These are phyloP conservation scores for Peronospora destructor DNA, from an alignment of 352 stramenopile species.

Conservation along the genomic window DNA sequence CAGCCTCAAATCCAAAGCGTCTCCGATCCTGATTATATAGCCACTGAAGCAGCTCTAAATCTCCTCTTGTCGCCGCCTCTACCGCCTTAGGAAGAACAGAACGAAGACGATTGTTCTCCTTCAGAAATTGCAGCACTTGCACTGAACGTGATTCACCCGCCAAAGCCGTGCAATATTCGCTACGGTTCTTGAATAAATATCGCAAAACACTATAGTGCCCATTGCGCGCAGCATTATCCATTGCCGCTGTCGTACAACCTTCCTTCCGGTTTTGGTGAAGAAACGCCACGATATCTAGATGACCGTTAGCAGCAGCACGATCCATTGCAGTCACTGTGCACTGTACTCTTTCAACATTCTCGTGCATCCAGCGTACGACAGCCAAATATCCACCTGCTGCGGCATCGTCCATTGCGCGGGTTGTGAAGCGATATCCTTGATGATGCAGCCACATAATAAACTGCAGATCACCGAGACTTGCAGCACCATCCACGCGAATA, in stretches of 20 bases:
- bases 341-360: constrained; percentile 11
- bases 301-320: constrained; percentile 24
- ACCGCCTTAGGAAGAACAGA: constrained; percentile 21
- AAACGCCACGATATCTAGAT: constrained; percentile 25
- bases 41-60: constrained; percentile 37
- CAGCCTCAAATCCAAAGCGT: constrained; percentile 26
- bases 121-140: constrained; percentile 31
- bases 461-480: constrained; percentile 23
- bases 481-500: constrained; percentile 32
- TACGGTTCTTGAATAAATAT: constrained; percentile 32
- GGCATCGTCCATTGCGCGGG: constrained; percentile 23
- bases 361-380: constrained; percentile 27
- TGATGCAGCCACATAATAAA: constrained; percentile 29
- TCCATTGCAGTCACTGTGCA: constrained; percentile 31
- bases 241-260: constrained; percentile 32
- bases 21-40: constrained; percentile 29
- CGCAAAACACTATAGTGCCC: constrained; percentile 28
- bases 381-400: constrained; percentile 21
- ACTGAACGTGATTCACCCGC: constrained; percentile 27
- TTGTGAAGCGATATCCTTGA: constrained; percentile 27
- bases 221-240: constrained; percentile 34
- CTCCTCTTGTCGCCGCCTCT: constrained; percentile 24
- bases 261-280: constrained; percentile 35
- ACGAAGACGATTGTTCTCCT: constrained; percentile 23
- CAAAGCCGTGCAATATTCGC: constrained; percentile 31